Evolutionary conservation across 495 filamentous ascomycete species (phyloP), one percentile per base, ranked within the genome.

Genomic region (Neurospora sublineolata): DNA sequence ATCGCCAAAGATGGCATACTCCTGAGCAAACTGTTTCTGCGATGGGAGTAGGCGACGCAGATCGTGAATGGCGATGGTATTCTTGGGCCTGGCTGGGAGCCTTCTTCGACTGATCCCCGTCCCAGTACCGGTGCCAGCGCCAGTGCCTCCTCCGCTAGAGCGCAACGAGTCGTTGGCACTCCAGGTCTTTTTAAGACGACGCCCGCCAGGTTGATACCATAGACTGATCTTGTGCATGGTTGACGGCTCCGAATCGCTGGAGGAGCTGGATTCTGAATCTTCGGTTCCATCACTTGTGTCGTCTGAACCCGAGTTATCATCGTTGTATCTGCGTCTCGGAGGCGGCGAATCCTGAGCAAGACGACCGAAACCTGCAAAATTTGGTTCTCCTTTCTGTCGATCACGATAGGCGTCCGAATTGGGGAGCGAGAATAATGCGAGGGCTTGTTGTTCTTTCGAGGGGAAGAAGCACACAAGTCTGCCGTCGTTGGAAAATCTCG

Each of bases 301-400:
- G 67, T 86, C 78, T 72, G 87, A 80, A 78, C 83, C 40, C 76
- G 87, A 79, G 78, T 84, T 58, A 82, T 89, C 79, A 75, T 86
- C 76, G 81, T 90, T 76, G 82, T 84, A 79, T 39, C 79, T 81
- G 10, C 82, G 81, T 37, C 82, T 83, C 3, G 82, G 79, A n/a
- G 82, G 80, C 40, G 84, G 80, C 8, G 80, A 83, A 71, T 86
- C 83, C 41, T 83, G 82, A 10, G 83, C 77, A 18, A 97, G 82
- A 33, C 93, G 88, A n/a, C 93, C 94, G 83, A 97, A 97, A 3
- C 90, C 89, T 73, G 94, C 93, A 83, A 97, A 97, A 8, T 90
- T 87, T 70, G 87, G 89, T 68, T 90, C 88, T 67, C 85, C 87
- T 76, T 87, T 87, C 0, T 86, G 86, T 46, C 89, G 84, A 30